A percentile compares a stretch with the other conserved stretches of the same genome.
Conservation (phyloP, 768 basidiomycete species). For the Boletus vinaceobasis region DNA sequence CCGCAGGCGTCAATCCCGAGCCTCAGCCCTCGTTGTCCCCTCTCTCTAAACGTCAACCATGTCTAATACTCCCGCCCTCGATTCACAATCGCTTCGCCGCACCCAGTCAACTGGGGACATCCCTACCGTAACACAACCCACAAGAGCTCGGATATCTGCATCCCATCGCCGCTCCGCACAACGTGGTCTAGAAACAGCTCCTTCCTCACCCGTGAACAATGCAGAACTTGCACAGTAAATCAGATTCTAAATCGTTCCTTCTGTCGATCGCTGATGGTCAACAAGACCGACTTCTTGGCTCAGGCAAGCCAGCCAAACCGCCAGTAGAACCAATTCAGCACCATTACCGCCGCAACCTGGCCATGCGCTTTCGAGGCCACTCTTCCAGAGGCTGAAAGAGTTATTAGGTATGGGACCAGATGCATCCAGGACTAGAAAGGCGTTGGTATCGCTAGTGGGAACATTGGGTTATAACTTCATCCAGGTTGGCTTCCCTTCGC, state of each 20-base stretch:
- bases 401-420: slow-evolving; percentile 54
- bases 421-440: slow-evolving; percentile 49
- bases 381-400: slow-evolving; percentile 28
- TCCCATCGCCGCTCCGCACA: slow-evolving; percentile 28
- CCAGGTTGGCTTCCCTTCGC: slow-evolving; percentile 43
- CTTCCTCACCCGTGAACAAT: slow-evolving; percentile 18
- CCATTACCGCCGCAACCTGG: not conserved
- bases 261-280: slow-evolving; percentile 18
- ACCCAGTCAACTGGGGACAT: slow-evolving; percentile 36
- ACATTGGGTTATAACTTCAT: slow-evolving; percentile 46
- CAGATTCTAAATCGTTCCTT: slow-evolving; percentile 2
- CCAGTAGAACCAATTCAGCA: slow-evolving; percentile 9
- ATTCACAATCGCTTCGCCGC: slow-evolving; percentile 33
- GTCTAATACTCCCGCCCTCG: slow-evolving; percentile 24
- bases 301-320: slow-evolving; percentile 21
- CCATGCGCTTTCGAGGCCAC: slow-evolving; percentile 15
- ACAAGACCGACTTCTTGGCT: slow-evolving; percentile 24
- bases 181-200: slow-evolving; percentile 18
- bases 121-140: slow-evolving; percentile 21
- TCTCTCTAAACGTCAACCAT: slow-evolving; percentile 25
- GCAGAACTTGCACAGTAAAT: slow-evolving; percentile 18
- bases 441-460: slow-evolving; percentile 51
- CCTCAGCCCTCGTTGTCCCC: slow-evolving; percentile 9
- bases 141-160: slow-evolving; percentile 28
- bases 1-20: slow-evolving; percentile 30